phyloP scores from a whole-genome alignment of 768 basidiomycete species.

The button mushroom (Agaricus bisporus) region DNA sequence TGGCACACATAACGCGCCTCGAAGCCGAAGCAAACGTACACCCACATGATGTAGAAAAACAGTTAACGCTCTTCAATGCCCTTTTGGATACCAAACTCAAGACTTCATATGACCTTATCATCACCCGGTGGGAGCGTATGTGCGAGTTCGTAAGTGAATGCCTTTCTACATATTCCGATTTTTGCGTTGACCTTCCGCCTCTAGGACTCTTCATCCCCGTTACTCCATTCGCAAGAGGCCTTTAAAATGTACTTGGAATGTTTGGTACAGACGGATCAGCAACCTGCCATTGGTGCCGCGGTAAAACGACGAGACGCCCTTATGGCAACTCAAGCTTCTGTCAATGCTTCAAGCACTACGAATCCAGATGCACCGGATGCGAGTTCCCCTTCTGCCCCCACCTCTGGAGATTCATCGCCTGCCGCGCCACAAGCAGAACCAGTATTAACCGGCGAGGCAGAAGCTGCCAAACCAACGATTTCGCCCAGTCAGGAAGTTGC shows the following conservation, averaged over 20 bases:
- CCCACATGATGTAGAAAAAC: constrained; percentile 63
- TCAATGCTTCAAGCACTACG: constrained; percentile 9
- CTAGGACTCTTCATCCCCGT: constrained; percentile 64
- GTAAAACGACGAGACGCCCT: constrained; percentile 66
- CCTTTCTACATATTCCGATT: not conserved
- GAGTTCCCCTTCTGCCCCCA: constrained; percentile 11
- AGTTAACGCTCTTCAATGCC: constrained; percentile 64
- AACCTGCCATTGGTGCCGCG: constrained; percentile 53
- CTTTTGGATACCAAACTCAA: constrained; percentile 58
- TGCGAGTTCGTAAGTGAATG: constrained; percentile 66
- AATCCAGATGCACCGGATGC: not conserved
- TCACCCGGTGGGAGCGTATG: constrained; percentile 79
- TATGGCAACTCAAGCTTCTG: constrained; percentile 31
- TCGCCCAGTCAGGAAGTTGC: constrained; percentile 38
- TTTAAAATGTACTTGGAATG: constrained; percentile 74
- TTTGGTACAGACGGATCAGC: constrained; percentile 52
- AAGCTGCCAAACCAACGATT: constrained; percentile 9
- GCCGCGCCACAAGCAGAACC: constrained; percentile 13
- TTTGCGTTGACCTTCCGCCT: constrained; percentile 10
- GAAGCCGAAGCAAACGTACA: constrained; percentile 75
- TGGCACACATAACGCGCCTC: constrained; percentile 64
- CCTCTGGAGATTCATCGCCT: constrained; percentile 11
- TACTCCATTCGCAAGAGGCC: constrained; percentile 63
- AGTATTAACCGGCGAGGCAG: constrained; percentile 8
- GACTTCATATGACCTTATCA: constrained; percentile 65